Conservation (phyloP, 2,329 filamentous ascomycete genomes). For the Aspergillus pseudoviridinutans region DNA sequence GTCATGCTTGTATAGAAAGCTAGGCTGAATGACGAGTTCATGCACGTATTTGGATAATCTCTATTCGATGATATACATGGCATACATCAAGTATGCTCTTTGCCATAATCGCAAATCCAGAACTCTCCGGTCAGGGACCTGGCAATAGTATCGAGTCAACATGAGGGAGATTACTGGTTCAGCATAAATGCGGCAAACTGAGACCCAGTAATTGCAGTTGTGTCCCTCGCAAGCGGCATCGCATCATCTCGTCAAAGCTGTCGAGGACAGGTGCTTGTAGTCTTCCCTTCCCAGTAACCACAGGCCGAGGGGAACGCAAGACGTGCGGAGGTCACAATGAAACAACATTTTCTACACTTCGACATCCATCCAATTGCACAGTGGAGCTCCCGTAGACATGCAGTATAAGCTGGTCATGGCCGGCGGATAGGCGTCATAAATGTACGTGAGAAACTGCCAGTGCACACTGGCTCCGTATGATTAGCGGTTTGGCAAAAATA, state of each 20-base stretch:
- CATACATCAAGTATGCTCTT: slow-evolving; percentile 18
- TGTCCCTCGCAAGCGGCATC: background rate
- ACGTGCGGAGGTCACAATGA: background rate
- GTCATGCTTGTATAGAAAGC: background rate
- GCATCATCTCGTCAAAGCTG: background rate
- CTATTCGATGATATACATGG: slow-evolving; percentile 24
- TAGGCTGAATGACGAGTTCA: background rate
- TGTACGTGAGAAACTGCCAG: background rate
- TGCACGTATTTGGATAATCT: slow-evolving; percentile 8
- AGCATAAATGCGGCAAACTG: background rate
- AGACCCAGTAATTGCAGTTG: background rate
- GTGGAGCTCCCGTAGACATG: background rate
- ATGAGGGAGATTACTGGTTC: background rate
- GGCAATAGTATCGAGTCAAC: background rate
- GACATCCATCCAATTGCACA: background rate
- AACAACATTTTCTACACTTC: background rate
- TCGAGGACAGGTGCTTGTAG: background rate
- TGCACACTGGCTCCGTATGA: background rate
- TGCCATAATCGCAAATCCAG: background rate
- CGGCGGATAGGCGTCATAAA: background rate
- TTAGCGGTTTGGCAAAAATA: background rate
- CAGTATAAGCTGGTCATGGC: background rate
- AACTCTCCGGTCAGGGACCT: background rate
- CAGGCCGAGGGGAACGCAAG: background rate
- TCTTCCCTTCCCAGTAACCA: background rate